A percentile compares a stretch with the other conserved stretches of the same genome.
Evolutionary conservation across 1,284 basidiomycete genomes (phyloP).

Genomic region (Ustilago shanxiensis): DNA sequence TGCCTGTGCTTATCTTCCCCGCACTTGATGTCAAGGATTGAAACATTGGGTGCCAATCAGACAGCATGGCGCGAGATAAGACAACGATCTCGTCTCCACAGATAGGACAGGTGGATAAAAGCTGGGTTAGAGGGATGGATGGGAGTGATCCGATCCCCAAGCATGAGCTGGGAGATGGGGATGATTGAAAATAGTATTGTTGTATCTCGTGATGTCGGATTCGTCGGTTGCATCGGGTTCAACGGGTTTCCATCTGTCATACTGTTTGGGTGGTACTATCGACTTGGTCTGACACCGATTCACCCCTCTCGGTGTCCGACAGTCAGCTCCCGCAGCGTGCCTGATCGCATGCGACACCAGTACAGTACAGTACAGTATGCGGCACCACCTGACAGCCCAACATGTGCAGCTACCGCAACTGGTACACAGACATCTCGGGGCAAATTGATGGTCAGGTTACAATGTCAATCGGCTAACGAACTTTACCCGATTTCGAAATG

Average conservation of each 20-base stretch:
- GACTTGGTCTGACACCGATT: no score
- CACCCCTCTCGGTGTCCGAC: no score
- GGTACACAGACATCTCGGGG: no score
- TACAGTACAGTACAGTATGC: no score
- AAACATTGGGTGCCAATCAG: not conserved
- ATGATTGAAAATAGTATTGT: not conserved
- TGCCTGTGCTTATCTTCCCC: slow-evolving; percentile 25
- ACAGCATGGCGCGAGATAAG: slow-evolving; percentile 1
- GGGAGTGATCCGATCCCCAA: slow-evolving; percentile 10
- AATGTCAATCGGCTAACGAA: no score
- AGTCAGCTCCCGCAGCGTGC: no score
- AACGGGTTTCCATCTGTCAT: not conserved
- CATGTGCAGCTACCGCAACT: no score
- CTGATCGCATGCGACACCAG: no score
- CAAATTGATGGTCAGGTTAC: no score
- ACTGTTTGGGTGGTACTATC: not conserved
- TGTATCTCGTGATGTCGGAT: slow-evolving; percentile 1
- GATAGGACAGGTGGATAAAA: not conserved
- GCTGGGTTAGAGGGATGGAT: not conserved
- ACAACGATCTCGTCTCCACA: not conserved
- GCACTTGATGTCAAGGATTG: not conserved
- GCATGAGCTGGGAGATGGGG: no score
- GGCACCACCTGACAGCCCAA: no score
- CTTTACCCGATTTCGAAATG: not conserved
- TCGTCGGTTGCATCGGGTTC: slow-evolving; percentile 8